A percentile compares a stretch with the other conserved stretches of the same genome.
phyloP scores from a whole-genome alignment of 1,284 basidiomycete species.

The Ustilago tritici region DNA sequence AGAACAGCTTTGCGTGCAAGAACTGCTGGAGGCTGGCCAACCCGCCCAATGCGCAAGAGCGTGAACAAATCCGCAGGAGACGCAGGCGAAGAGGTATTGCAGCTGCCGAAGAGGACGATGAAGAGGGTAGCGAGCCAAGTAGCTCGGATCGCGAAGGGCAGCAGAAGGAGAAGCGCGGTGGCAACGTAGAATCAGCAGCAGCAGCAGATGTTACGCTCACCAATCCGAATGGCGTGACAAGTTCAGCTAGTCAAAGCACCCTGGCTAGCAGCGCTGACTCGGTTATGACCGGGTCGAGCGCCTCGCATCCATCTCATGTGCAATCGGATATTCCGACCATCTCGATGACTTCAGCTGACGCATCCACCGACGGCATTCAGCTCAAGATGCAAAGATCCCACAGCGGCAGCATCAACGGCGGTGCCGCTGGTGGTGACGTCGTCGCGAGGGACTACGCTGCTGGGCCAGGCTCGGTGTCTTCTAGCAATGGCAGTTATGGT shows the following conservation, averaged over 20 bases:
- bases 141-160: conserved; percentile 46
- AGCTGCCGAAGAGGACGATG: conserved; percentile 44
- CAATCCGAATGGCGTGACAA: conserved; percentile 10
- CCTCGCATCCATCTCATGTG: conserved; percentile 25
- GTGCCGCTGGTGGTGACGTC: conserved; percentile 3
- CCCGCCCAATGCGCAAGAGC: conserved; percentile 70
- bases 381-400: conserved; percentile 11
- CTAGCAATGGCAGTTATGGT: conserved; percentile 15
- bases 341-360: conserved; percentile 42
- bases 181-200: not conserved
- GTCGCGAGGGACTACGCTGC: conserved; percentile 32
- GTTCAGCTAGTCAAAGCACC: conserved; percentile 30
- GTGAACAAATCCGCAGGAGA: conserved; percentile 69
- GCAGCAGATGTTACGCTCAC: conserved; percentile 22
- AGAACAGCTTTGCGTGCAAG: conserved; percentile 91
- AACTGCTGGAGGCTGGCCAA: conserved; percentile 90
- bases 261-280: conserved; percentile 40
- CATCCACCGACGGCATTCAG: conserved; percentile 12
- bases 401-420: conserved; percentile 3
- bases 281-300: conserved; percentile 35
- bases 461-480: conserved; percentile 1
- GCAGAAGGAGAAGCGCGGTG: conserved; percentile 6
- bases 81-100: conserved; percentile 64
- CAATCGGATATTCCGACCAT: conserved; percentile 45
- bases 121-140: conserved; percentile 70